These are phyloP conservation scores for Musa itinerans DNA, from an alignment of 176 grass and related monocot genomes.

Conservation along the genomic window DNA sequence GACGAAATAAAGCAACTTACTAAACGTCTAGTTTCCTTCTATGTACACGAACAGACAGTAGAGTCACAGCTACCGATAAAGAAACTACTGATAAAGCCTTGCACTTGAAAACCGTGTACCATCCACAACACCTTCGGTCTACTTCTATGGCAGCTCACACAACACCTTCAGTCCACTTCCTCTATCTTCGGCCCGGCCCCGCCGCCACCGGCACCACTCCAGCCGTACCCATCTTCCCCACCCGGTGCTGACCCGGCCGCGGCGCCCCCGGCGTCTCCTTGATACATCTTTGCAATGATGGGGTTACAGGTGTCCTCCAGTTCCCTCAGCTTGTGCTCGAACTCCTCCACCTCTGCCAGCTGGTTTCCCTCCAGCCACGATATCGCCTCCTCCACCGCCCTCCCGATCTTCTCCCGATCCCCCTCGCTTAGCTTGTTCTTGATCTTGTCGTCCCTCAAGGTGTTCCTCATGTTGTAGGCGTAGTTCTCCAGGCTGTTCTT, in stretches of 20 bases:
- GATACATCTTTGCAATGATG: conserved; percentile 11
- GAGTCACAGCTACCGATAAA: no score
- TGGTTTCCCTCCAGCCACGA: conserved; percentile 16
- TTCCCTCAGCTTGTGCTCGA: conserved; percentile 20
- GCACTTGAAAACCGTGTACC: no score
- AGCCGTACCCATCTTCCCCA: neutral
- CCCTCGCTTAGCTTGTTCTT: conserved; percentile 13
- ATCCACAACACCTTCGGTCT: no score
- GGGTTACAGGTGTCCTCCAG: conserved; percentile 20
- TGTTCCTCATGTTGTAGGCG: conserved; percentile 26
- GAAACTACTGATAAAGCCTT: no score
- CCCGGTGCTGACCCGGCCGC: neutral
- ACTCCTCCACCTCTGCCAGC: conserved; percentile 23
- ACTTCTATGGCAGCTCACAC: no score
- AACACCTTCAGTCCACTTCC: conserved; percentile 10
- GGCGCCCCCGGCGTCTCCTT: neutral
- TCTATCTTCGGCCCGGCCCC: conserved; percentile 17
- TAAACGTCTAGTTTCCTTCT: no score
- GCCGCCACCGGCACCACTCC: neutral
- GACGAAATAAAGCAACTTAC: no score
- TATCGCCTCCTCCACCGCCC: conserved; percentile 17
- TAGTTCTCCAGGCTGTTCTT: conserved; percentile 27
- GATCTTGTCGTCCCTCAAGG: conserved; percentile 18
- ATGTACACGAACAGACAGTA: no score
- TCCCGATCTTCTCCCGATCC: conserved; percentile 1